These are phyloP conservation scores for Euphorbia lathyris DNA, from an alignment of 345 rosid species.

Conservation along the genomic window DNA sequence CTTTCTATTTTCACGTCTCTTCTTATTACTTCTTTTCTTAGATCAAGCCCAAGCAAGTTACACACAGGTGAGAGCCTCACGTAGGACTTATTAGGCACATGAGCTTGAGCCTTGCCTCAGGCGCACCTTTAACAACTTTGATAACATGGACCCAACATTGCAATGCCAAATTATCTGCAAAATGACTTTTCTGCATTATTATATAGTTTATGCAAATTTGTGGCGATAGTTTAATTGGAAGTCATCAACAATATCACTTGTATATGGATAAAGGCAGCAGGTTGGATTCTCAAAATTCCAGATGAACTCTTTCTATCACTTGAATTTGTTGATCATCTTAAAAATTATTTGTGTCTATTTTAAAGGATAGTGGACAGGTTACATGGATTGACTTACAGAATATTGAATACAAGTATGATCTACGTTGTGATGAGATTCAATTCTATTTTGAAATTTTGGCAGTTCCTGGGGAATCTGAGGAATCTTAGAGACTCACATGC, in stretches of 20 bases:
- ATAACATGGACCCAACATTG: too few relatives aligned
- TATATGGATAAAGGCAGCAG: background rate
- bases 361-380: background rate
- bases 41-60: too few relatives aligned
- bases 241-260: background rate
- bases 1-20: too few relatives aligned
- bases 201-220: background rate
- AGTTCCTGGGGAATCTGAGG: conserved; percentile 94
- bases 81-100: too few relatives aligned
- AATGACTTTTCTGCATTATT: background rate
- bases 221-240: background rate
- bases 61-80: too few relatives aligned
- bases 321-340: background rate
- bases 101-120: too few relatives aligned
- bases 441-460: conserved; percentile 25
- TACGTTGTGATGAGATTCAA: background rate
- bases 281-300: background rate
- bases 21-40: too few relatives aligned
- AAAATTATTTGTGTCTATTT: background rate
- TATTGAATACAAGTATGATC: background rate
- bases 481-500: conserved; percentile 93
- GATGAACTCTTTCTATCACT: background rate
- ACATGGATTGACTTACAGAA: background rate
- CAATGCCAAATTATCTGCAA: background rate
- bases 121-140: too few relatives aligned